Base-by-base conservation (phyloP, 352 stramenopile species). In the Peronosclerospora sorghi region DNA sequence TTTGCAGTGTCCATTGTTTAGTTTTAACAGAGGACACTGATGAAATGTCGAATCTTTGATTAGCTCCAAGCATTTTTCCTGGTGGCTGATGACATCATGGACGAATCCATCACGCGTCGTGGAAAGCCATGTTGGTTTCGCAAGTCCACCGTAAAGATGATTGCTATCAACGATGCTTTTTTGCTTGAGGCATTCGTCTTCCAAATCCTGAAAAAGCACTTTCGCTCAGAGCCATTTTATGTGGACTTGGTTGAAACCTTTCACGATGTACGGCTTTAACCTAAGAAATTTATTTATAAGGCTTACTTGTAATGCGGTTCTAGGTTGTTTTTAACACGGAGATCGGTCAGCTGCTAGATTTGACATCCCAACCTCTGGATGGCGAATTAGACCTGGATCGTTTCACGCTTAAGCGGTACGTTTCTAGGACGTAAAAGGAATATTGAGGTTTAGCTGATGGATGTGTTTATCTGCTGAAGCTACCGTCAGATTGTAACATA, bases 71-170 rank as follows among this genome's bases (percentile, higher is more conserved):
- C 95, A n/a, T 98, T 97, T 51, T 98, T 99, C 59, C 66, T 99
- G 8, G 90, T 99, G 3, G 94, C 95, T 0, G 96, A 99, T 64
- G 96, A 99, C 68, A 91, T 99, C 48, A 99, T 99, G 96, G 96
- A 99, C 68, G 82, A 83, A 5, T 97, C 83, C 19, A 72, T 95
- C 34, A 97, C 87, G 32, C 88, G 96, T 37, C 91, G 96, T 30
- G 95, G 96, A 15, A 75, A 97, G 56, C 90, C 94, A 37, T 99
- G 96, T 74, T 99, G 96, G 96, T 99, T 97, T 68, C 86, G 92
- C 45, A 76, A 85, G 23, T 53, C 78, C 1, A 63, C 89, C 28
- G 77, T 95, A 14, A 69, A 93, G 62, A 81, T 95, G 73, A 97
- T 97, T 61, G 94, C 92, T 26, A 97, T 98, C 65, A 98, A 98